Evolutionary conservation across 768 basidiomycete genomes (phyloP).

Genomic region (Agrocybe praecox): DNA sequence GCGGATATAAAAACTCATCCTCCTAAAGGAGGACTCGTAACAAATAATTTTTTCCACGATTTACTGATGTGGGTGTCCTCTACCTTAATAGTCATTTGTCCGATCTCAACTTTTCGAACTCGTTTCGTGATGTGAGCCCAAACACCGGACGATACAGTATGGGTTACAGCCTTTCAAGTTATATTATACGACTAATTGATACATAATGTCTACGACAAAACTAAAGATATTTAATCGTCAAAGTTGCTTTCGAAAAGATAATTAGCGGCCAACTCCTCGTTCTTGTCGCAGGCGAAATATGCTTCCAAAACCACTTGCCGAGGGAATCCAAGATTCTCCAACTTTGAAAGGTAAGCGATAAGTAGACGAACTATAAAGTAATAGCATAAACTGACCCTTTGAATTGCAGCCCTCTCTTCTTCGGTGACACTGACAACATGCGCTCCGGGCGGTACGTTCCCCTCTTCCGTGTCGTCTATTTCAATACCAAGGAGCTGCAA

Average conservation of each 20-base stretch:
- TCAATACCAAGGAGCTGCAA: conserved; percentile 61
- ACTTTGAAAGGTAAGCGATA: conserved; percentile 42
- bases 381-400: conserved; percentile 63
- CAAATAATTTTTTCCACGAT: too few relatives aligned
- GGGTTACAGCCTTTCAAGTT: too few relatives aligned
- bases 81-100: too few relatives aligned
- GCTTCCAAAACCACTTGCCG: conserved; percentile 84
- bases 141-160: too few relatives aligned
- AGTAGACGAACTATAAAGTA: not conserved
- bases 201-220: not conserved
- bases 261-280: conserved; percentile 96
- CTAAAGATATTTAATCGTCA: conserved; percentile 35
- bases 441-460: conserved; percentile 53
- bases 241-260: conserved; percentile 81
- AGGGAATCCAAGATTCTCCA: conserved; percentile 87
- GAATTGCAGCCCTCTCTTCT: conserved; percentile 88
- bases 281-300: conserved; percentile 94
- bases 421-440: conserved; percentile 77
- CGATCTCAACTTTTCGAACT: too few relatives aligned
- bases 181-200: too few relatives aligned
- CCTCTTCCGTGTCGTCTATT: conserved; percentile 41
- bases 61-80: too few relatives aligned
- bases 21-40: too few relatives aligned
- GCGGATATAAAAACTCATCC: too few relatives aligned
- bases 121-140: too few relatives aligned